Conservation (phyloP, 768 basidiomycete species). For the Serendipita vermifera region DNA sequence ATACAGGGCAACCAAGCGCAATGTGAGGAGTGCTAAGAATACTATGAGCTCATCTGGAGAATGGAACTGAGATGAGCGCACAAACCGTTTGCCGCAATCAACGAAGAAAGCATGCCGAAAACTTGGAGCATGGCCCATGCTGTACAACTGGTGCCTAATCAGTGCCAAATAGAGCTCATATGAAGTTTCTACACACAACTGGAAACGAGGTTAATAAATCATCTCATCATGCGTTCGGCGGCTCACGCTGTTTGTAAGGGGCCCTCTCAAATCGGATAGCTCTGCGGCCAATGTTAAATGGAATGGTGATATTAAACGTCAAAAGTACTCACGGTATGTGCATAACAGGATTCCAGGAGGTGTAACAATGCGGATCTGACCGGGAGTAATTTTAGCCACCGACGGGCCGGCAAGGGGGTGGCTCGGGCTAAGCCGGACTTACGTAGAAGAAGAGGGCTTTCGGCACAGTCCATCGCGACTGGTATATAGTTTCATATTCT, state of each 20-base stretch:
- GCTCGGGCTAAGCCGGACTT: neutral
- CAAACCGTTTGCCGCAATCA: conserved; percentile 1
- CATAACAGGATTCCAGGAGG: conserved; percentile 2
- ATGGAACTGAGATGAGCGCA: too few relatives aligned
- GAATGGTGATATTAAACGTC: neutral
- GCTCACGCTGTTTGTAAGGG: neutral
- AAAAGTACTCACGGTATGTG: neutral
- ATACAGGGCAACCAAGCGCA: neutral
- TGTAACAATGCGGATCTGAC: neutral
- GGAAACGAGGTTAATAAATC: neutral
- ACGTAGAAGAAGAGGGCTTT: conserved; percentile 1
- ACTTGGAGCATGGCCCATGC: neutral
- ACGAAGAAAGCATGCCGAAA: neutral
- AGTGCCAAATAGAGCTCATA: neutral
- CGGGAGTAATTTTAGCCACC: neutral
- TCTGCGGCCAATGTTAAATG: neutral
- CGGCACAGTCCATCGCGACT: conserved; percentile 3
- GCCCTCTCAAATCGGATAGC: neutral
- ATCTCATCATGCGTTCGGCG: neutral
- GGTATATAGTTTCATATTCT: conserved; percentile 4
- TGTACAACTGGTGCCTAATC: neutral
- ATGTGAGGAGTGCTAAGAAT: too few relatives aligned
- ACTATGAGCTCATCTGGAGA: too few relatives aligned
- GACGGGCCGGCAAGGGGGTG: neutral
- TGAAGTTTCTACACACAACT: neutral